Base-by-base conservation (phyloP, 2,329 filamentous ascomycete genomes). In the Hymenoscyphus fraxineus region DNA sequence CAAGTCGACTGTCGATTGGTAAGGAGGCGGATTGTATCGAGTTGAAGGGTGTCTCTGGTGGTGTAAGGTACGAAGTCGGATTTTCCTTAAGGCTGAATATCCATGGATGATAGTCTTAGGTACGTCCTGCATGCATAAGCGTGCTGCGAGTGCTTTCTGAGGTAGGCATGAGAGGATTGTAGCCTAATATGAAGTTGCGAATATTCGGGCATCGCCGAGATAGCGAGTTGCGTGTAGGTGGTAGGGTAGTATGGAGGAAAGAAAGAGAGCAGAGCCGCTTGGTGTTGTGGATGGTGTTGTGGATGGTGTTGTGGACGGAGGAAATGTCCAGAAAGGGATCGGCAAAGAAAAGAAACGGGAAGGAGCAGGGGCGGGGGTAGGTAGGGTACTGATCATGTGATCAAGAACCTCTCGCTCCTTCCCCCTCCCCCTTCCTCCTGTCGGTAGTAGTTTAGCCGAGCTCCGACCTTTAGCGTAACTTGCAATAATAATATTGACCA, bases 121-220 rank as follows among this genome's bases (percentile, higher is more conserved):
- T 51, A 51, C 44, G 22, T 27, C n/a, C 44, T 51, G 44, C 44
- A 51, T 51, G 44, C 44, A 51, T 51, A 51, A 51, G 44, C 44
- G 44, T 51, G n/a, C 19, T 51, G 44, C n/a, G 10, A 22, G 44
- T 27, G 9, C n/a, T 35, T 22, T 16, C 19, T 16, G 44, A 51
- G 22, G 44, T 51, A 19, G 44, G 44, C 22, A 22, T n/a, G 22
- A 51, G n/a, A 19, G 44, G 19, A 51, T 22, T 51, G 44, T n/a
- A 51, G 44, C 44, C 44, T 51, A 51, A 51, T 51, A 51, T 27
- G 19, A 19, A 19, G 10, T 6, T 51, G 19, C 22, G 9, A 10
- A 51, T 51, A 51, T 27, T 10, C 44, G n/a, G 44, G n/a, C 44
- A 51, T 51, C 19, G 6, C 44, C 19, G 44, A 51, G 22, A 51